These are phyloP conservation scores for Oryza longistaminata DNA, from an alignment of 176 grass and related monocot species.

Conservation along the genomic window DNA sequence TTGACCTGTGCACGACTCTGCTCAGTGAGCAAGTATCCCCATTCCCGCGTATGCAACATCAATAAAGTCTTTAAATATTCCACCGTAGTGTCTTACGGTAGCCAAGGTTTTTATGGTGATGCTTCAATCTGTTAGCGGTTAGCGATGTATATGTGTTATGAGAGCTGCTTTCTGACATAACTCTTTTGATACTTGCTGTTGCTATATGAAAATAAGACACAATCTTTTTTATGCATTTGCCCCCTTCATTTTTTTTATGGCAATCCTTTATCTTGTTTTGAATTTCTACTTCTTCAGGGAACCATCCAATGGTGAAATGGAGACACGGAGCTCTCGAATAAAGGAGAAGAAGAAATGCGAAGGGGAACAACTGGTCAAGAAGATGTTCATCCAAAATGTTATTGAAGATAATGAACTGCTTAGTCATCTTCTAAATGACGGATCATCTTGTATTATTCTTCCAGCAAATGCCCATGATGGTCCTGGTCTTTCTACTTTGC, in stretches of 20 bases:
- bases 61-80: background rate
- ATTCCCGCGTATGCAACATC: slow-evolving; percentile 15
- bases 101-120: slow-evolving; percentile 3
- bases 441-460: slow-evolving; percentile 78
- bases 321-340: slow-evolving; percentile 85
- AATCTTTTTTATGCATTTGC: slow-evolving; percentile 1
- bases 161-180: slow-evolving; percentile 1
- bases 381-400: slow-evolving; percentile 80
- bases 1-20: background rate
- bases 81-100: background rate
- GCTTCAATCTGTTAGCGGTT: slow-evolving; percentile 1
- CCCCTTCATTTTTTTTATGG: background rate
- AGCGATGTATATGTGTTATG: slow-evolving; percentile 14
- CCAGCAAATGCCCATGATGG: slow-evolving; percentile 49
- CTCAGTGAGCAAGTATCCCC: slow-evolving; percentile 7
- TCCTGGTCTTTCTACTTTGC: slow-evolving; percentile 53
- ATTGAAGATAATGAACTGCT: slow-evolving; percentile 81
- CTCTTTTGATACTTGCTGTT: slow-evolving; percentile 22
- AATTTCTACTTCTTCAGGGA: slow-evolving; percentile 53
- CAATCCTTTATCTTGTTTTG: slow-evolving; percentile 26
- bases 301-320: slow-evolving; percentile 53
- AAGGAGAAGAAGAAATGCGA: slow-evolving; percentile 93
- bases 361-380: slow-evolving; percentile 82
- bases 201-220: background rate
- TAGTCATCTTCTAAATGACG: slow-evolving; percentile 55